Base-by-base conservation (phyloP, 2,329 filamentous ascomycete genomes). In the Fusarium veterinarium region DNA sequence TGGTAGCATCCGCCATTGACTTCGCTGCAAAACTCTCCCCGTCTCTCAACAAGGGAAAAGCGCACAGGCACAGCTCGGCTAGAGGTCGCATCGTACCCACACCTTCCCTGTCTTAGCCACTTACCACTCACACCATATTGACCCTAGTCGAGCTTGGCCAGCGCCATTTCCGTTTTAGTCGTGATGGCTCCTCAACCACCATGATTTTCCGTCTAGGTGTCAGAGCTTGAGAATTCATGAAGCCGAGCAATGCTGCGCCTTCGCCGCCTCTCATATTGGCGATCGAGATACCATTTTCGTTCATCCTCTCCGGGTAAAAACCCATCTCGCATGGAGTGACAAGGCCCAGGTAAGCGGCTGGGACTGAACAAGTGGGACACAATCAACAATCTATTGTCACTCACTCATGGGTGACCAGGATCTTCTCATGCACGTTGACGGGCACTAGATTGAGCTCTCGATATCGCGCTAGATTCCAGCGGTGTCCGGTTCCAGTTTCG, bases 131-230 rank as follows among this genome's bases (percentile, higher is more conserved):
- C 73, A 74, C 71, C 68, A 58, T 65, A 64, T 53, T 42, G 52
- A 38, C 46, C 31, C 59, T 56, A 56, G 64, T 71, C 62, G 67
- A 67, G 64, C 70, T 71, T 64, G 70, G 30, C 67, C 63, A 58
- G 57, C 65, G 67, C 72, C 72, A 68, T 76, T 65, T 76, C 72
- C 68, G 68, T 63, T 37, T 53, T 61, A 73, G 69, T 72, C 60
- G 69, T 65, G 52, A 70, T 73, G 48, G 55, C 70, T 73, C 31
- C 61, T 72, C 67, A 66, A 72, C 74, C 73, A 76, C 69, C 72
- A 73, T 48, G 64, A 52, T 55, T 71, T 72, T 65, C 60, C 52
- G 31, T 48, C 20, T 28, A 48, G 25, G 51, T 23, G 23, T 51
- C 57, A 46, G 45, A 72, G 56, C 49, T 38, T 58, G 45, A 65